Percentiles rank a stretch among this genome's conserved stretches.
Conservation (phyloP, 225 moss, liverwort and hornwort species). For the Asterella californica region DNA sequence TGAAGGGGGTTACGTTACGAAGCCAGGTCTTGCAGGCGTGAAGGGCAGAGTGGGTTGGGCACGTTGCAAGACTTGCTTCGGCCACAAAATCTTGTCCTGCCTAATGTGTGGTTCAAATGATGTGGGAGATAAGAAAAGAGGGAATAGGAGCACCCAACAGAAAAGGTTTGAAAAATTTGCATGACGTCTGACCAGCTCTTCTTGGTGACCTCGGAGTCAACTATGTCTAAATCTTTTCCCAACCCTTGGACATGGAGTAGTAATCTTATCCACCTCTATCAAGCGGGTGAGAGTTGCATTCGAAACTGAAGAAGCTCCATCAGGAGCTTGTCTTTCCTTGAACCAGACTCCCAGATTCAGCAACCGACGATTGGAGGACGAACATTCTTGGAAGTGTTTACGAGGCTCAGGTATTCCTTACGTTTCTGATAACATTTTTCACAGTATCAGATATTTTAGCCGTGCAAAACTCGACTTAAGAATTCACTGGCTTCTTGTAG, state of each 20-base stretch:
- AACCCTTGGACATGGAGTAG: background rate
- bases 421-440: background rate
- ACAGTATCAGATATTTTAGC: background rate
- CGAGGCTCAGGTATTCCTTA: conserved; percentile 7
- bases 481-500: background rate
- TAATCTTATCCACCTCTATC: background rate
- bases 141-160: background rate
- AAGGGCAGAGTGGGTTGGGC: conserved; percentile 74
- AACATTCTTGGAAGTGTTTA: background rate
- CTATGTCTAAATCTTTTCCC: background rate
- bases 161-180: too few relatives aligned
- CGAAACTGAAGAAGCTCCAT: background rate
- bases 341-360: conserved; percentile 3
- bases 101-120: conserved; percentile 41
- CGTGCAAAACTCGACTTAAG: background rate
- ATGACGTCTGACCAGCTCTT: background rate
- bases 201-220: background rate
- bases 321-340: background rate
- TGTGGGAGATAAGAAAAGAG: conserved; percentile 1
- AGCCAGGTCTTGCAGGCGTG: conserved; percentile 65
- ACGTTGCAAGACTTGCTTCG: conserved; percentile 66
- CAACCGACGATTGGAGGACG: background rate
- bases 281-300: background rate
- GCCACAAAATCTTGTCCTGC: conserved; percentile 50
- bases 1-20: conserved; percentile 65